Evolutionary conservation across 805 yeast genomes (phyloP).

Genomic region (Saccharomycopsis sp.): DNA sequence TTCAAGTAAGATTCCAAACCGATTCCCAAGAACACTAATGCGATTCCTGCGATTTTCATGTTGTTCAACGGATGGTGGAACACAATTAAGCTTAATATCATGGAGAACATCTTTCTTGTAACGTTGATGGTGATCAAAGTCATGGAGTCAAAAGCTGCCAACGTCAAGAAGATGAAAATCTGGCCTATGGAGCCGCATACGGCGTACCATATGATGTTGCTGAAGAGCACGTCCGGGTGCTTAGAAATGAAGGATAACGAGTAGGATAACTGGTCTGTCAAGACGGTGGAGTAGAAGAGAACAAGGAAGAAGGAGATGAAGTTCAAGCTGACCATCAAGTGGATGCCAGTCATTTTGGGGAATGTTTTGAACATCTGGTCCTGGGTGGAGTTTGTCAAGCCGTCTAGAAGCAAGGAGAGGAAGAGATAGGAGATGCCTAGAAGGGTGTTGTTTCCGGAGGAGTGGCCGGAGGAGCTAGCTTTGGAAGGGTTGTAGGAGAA

Average conservation of each 20-base stretch:
- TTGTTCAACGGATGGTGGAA: constrained; percentile 66
- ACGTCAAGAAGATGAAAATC: constrained; percentile 78
- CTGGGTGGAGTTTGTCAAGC: constrained; percentile 88
- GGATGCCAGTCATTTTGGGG: constrained; percentile 63
- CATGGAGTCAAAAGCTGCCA: constrained; percentile 79
- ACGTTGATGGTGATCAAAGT: constrained; percentile 88
- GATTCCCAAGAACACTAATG: constrained; percentile 77
- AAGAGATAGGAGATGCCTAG: constrained; percentile 55
- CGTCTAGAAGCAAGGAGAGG: constrained; percentile 71
- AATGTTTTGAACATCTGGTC: constrained; percentile 59
- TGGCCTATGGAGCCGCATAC: constrained; percentile 87
- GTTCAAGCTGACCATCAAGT: constrained; percentile 71
- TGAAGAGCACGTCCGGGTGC: constrained; percentile 43
- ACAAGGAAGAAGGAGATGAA: constrained; percentile 38
- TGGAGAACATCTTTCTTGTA: constrained; percentile 91
- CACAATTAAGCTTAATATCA: constrained; percentile 78
- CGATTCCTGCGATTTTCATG: constrained; percentile 73
- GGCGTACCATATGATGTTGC: constrained; percentile 59
- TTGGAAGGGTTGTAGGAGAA: constrained; percentile 50
- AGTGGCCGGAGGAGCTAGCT: constrained; percentile 30
- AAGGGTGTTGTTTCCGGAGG: constrained; percentile 27
- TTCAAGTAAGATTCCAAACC: constrained; percentile 64
- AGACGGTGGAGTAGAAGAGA: constrained; percentile 35
- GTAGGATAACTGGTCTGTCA: constrained; percentile 43
- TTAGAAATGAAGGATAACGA: constrained; percentile 38